Evolutionary conservation across 108 stramenopile species (phyloP).

Genomic region (Nitzschia sp.): DNA sequence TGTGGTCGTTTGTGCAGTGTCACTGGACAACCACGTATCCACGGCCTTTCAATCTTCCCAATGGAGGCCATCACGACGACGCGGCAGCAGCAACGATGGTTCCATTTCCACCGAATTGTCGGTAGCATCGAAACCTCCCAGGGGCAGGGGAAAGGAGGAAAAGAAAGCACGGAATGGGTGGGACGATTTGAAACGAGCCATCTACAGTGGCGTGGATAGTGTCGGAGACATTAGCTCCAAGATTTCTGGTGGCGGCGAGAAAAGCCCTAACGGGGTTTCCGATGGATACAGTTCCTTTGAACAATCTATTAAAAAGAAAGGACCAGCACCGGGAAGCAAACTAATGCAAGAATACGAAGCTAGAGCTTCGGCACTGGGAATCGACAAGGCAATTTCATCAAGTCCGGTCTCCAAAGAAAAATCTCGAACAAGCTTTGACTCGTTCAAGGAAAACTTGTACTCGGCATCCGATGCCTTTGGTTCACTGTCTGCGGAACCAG

Average conservation of each 20-base stretch:
- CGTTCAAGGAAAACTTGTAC: constrained; percentile 3
- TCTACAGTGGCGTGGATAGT: constrained; percentile 8
- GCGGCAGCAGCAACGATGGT: not conserved
- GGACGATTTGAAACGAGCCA: constrained; percentile 6
- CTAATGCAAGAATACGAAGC: not conserved
- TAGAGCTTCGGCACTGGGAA: not conserved
- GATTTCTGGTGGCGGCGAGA: not conserved
- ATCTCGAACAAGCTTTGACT: not conserved
- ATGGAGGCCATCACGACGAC: not conserved
- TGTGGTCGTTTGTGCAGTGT: not conserved
- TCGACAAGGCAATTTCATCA: not conserved
- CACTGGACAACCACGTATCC: not conserved
- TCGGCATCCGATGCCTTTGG: constrained; percentile 5
- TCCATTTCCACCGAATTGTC: not conserved
- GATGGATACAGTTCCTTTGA: constrained; percentile 5
- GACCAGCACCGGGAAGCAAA: not conserved
- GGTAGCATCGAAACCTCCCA: not conserved
- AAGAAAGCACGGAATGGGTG: not conserved
- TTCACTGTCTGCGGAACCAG: not conserved
- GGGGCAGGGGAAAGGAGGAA: not conserved
- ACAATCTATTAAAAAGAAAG: not conserved
- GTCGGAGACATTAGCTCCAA: not conserved
- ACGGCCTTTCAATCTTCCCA: not conserved
- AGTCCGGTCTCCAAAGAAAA: not conserved
- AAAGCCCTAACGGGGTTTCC: not conserved